phyloP scores from a whole-genome alignment of 208 protist species.

The Acanthamoeba sp. region DNA sequence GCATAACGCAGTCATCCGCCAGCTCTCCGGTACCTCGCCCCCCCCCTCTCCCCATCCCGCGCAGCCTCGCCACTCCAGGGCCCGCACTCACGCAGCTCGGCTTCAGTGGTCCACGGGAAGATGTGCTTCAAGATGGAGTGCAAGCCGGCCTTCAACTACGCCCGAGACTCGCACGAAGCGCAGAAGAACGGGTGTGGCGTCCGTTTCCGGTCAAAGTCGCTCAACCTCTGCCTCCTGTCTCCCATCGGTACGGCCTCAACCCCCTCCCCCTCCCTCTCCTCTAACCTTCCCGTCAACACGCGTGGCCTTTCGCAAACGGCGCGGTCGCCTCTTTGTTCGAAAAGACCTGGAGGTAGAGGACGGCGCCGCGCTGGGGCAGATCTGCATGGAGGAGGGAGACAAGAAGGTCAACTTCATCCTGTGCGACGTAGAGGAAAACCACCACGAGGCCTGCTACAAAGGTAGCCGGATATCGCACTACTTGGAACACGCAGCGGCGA shows the following conservation, averaged over 20 bases:
- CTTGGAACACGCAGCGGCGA: neutral
- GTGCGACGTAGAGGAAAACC: neutral
- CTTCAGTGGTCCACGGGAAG: conserved; percentile 77
- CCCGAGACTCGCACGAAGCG: conserved; percentile 68
- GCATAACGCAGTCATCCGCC: conserved; percentile 59
- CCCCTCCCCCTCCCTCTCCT: neutral
- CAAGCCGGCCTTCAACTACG: conserved; percentile 85
- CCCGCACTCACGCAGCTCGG: conserved; percentile 22
- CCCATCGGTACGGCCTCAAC: conserved; percentile 44
- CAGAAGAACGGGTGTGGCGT: conserved; percentile 17
- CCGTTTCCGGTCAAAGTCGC: neutral
- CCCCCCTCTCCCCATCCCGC: neutral
- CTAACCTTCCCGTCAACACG: no score
- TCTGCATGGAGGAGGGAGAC: conserved; percentile 55
- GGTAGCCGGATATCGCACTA: neutral
- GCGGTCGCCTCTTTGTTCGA: no score
- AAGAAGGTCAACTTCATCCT: conserved; percentile 61
- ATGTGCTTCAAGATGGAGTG: conserved; percentile 82
- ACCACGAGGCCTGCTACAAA: conserved; percentile 19
- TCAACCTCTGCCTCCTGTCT: conserved; percentile 62
- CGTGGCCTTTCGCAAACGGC: no score
- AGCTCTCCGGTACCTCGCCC: neutral
- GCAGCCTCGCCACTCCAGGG: neutral
- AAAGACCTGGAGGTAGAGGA: neutral
- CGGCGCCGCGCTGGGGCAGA: neutral